A percentile compares a stretch with the other conserved stretches of the same genome.
Conservation (phyloP, 345 rosid species). For the Lumnitzera racemosa region DNA sequence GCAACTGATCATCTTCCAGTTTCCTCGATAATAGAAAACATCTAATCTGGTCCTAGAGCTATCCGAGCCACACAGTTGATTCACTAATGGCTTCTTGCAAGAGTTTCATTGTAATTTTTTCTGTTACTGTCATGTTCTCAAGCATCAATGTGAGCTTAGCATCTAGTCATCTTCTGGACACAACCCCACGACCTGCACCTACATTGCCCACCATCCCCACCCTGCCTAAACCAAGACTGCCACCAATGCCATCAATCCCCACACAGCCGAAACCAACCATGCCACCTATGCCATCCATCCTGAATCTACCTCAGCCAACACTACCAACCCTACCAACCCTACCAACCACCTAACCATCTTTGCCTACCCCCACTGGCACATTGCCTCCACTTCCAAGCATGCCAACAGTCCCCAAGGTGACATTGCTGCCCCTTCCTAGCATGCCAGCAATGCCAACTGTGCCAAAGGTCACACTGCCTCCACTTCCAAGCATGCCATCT, state of each 20-base stretch:
- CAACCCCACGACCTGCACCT: conserved; percentile 8
- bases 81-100: conserved; percentile 7
- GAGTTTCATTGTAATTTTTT: conserved; percentile 1
- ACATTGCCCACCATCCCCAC: conserved; percentile 13
- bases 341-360: conserved; percentile 15
- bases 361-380: conserved; percentile 9
- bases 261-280: not conserved
- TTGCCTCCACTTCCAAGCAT: conserved; percentile 18
- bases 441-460: conserved; percentile 2
- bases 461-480: conserved; percentile 6
- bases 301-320: no score
- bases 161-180: conserved; percentile 23
- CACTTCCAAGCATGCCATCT: conserved; percentile 11
- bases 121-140: conserved; percentile 9
- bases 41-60: not conserved
- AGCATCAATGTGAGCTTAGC: conserved; percentile 13
- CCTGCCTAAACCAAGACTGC: conserved; percentile 14
- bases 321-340: no score
- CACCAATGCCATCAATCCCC: conserved; percentile 17
- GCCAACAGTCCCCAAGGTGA: conserved; percentile 9
- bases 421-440: conserved; percentile 4
- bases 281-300: conserved; percentile 12
- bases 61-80: not conserved
- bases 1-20: no score
- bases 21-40: not conserved